Evolutionary conservation across 352 stramenopile genomes (phyloP), one percentile per base, ranked within the genome.

Genomic region (Pythium folliculosum): DNA sequence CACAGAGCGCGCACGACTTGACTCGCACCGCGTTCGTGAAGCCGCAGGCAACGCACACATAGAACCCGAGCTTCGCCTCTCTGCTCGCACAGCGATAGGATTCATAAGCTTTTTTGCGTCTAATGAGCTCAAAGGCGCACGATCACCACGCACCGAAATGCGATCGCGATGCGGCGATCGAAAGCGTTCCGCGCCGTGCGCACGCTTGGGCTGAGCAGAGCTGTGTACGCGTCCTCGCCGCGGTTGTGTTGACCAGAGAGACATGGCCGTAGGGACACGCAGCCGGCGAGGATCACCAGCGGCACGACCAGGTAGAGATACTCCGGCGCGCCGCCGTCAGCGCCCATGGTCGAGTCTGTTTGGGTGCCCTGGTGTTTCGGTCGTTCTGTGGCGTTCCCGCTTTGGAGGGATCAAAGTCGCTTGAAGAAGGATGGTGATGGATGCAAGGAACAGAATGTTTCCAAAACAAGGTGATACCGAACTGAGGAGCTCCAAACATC

Each of bases 181-280:
- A 63, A 63, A 2, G 43, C 40, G 32, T 47, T n/a, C n/a, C n/a
- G n/a, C n/a, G n/a, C 56, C 27, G 58, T 35, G 27, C 58, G 56
- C 25, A 64, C 44, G 32, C 57, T 64, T 4, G 57, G 57, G 38
- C 57, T 64, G 27, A 48, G 17, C 14, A 65, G 58, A 32, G 45
- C 58, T 2, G 53, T 30, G 35, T 60, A 60, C 13, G 53, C 53
- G 37, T 32, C 53, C 5, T 60, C 3, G 8, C 19, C 17, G 3
- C 19, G 19, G 10, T 9, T 25, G 53, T 49, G 9, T 9, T 30
- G 13, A 5, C 53, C 19, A 3, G 9, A 8, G 32, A 30, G 6
- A 10, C 9, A 22, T 16, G 7, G 32, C 32, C 8, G n/a, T 16
- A 25, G 49, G 16, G 19, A n/a, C 19, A 49, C 8, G 9, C 27